Percentiles rank a stretch among this genome's conserved stretches.
These are phyloP conservation scores for Stereocaulon alpinum DNA, from an alignment of 495 filamentous ascomycete species.

Conservation along the genomic window DNA sequence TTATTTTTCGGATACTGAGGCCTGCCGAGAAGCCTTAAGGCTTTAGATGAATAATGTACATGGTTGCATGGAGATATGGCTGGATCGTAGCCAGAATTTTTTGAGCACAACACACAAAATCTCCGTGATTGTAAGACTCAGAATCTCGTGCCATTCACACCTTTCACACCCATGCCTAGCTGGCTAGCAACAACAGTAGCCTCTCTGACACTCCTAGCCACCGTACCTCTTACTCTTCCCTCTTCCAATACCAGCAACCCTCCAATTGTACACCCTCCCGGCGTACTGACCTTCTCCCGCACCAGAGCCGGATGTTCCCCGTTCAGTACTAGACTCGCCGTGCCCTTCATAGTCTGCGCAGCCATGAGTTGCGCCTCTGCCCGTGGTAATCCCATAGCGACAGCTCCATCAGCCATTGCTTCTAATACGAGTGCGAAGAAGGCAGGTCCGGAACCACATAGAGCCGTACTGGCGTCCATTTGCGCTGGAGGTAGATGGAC, in stretches of 20 bases:
- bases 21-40: no score
- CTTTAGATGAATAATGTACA: no score
- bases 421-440: conserved; percentile 73
- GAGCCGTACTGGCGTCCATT: conserved; percentile 67
- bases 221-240: conserved; percentile 55
- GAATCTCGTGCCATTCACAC: conserved; percentile 39
- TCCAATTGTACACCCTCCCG: conserved; percentile 72
- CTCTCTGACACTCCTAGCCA: conserved; percentile 65
- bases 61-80: no score
- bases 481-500: conserved; percentile 49
- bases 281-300: conserved; percentile 68
- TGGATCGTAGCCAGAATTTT: background rate
- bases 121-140: background rate
- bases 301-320: conserved; percentile 71
- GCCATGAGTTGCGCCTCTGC: conserved; percentile 72
- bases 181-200: conserved; percentile 67
- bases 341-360: conserved; percentile 62
- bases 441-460: conserved; percentile 70
- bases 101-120: background rate
- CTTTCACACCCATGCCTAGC: conserved; percentile 44
- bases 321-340: conserved; percentile 55
- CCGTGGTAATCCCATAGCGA: conserved; percentile 70
- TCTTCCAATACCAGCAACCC: conserved; percentile 70
- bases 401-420: conserved; percentile 64
- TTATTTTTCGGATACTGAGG: no score